Evolutionary conservation across 2,329 filamentous ascomycete genomes (phyloP), one percentile per base, ranked within the genome.

Genomic region (Ascochyta fabae): DNA sequence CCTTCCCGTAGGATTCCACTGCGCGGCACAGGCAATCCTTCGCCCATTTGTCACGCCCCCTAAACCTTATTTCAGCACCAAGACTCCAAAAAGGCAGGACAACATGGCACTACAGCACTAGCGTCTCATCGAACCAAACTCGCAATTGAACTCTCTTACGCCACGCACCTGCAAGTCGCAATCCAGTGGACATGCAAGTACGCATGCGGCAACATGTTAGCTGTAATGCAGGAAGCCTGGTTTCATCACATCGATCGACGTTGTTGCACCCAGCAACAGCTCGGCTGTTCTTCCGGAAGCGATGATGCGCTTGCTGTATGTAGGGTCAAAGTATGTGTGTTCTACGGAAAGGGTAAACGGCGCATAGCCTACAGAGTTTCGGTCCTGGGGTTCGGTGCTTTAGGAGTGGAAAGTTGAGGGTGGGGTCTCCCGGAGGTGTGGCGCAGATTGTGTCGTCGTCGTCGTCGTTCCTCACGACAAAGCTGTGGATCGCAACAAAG

Each of bases 51-150:
- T 50, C 47, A 56, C 39, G 27, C 42, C 26, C 36, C 41, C 15
- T 12, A 52, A 56, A 56, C 53, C 42, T 56, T 56, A 56, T 15
- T 36, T 19, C 15, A 13, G 36, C 24, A 42, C 47, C 53, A 47
- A 51, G 36, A 36, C 31, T 23, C 42, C 9, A 41, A 24, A 43
- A 33, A 56, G 42, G 52, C 39, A 50, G 41, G 52, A 26, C 43
- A 40, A 42, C 24, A 47, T 36, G 22, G 31, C 43, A 46, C 53
- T 51, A 52, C 53, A 48, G 43, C 39, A 27, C 44, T 52, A 56
- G 53, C 48, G 53, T 43, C 16, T 15, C 16, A 52, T 48, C 48
- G 44, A 52, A 48, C 53, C 48, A 41, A 48, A 56, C 39, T 48
- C 22, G 33, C 7, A 40, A 26, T 48, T 13, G 43, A 56, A 56